Evolutionary conservation across 495 filamentous ascomycete species (phyloP).

Genomic region (Recurvomyces mirabilis): DNA sequence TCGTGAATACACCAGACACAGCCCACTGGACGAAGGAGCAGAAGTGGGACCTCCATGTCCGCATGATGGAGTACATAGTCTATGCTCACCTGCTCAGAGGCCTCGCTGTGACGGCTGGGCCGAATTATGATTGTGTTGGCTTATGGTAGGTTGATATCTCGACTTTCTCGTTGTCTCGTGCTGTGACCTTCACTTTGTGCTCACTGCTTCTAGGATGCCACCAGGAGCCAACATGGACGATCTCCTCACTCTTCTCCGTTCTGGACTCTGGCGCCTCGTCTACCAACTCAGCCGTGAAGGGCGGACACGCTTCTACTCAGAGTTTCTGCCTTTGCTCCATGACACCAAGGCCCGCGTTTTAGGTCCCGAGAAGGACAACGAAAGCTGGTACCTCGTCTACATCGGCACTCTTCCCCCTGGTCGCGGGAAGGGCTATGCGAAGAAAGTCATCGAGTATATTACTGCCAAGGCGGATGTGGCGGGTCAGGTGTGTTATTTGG

Average conservation of each 20-base stretch:
- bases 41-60: constrained; percentile 62
- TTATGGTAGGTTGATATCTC: constrained; percentile 66
- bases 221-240: constrained; percentile 64
- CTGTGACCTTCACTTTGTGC: neutral
- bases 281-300: constrained; percentile 62
- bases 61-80: constrained; percentile 61
- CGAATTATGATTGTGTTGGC: constrained; percentile 62
- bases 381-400: constrained; percentile 65
- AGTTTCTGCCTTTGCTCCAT: constrained; percentile 67
- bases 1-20: constrained; percentile 55
- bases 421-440: constrained; percentile 57
- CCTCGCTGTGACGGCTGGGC: constrained; percentile 57
- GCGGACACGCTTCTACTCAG: constrained; percentile 57
- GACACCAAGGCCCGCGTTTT: constrained; percentile 56
- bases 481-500: constrained; percentile 56
- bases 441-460: constrained; percentile 54
- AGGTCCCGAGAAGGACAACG: constrained; percentile 47
- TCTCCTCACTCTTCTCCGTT: constrained; percentile 55
- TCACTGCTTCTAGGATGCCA: constrained; percentile 49
- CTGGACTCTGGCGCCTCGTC: constrained; percentile 59
- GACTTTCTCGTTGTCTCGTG: no score
- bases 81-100: constrained; percentile 61
- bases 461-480: constrained; percentile 53
- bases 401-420: constrained; percentile 57
- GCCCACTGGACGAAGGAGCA: constrained; percentile 45